phyloP scores from a whole-genome alignment of 73 alveolate genomes.

The Paramecium biaurelia region DNA sequence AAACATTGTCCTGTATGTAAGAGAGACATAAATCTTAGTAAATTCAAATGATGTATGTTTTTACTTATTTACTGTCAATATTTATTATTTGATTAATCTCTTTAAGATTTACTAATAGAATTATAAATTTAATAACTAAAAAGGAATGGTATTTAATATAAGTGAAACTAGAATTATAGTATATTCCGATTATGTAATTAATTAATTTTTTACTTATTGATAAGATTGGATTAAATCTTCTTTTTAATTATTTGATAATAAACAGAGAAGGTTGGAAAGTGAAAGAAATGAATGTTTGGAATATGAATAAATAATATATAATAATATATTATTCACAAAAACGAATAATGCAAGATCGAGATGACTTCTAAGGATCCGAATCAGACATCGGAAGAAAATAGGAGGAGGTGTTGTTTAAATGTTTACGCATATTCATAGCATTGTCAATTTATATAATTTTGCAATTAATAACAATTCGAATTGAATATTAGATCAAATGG shows the following conservation, averaged over 20 bases:
- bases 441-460: neutral
- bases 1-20: conserved; percentile 46
- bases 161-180: neutral
- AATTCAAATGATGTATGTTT: neutral
- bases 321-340: neutral
- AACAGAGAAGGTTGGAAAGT: neutral
- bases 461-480: neutral
- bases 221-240: neutral
- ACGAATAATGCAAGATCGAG: conserved; percentile 27
- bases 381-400: neutral
- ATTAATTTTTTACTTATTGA: neutral
- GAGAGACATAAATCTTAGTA: neutral
- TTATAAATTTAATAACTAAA: neutral
- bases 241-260: neutral
- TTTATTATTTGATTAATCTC: neutral
- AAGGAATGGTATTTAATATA: neutral
- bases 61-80: neutral
- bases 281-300: neutral
- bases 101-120: neutral
- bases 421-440: neutral
- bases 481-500: neutral
- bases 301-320: neutral
- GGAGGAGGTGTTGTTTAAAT: neutral
- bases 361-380: neutral
- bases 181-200: neutral